These are phyloP conservation scores for Leishmania tropica DNA, from an alignment of 208 protist genomes.

Conservation along the genomic window DNA sequence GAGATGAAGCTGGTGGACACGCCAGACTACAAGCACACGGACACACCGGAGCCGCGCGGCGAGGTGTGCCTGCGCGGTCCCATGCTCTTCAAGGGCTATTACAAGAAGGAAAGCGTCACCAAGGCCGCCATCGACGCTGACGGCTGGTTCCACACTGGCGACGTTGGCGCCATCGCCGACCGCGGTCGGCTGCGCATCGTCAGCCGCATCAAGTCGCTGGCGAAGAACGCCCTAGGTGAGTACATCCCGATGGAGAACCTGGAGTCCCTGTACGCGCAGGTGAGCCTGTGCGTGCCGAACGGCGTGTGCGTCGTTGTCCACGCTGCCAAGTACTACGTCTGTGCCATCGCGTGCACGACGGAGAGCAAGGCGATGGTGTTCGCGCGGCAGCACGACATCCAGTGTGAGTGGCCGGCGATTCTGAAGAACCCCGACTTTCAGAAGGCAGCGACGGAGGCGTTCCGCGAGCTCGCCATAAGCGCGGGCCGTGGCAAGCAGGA, in stretches of 20 bases:
- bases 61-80: neutral
- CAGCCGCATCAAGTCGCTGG: no score
- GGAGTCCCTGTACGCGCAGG: slow-evolving; percentile 65
- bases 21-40: slow-evolving; percentile 83
- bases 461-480: no score
- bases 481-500: no score
- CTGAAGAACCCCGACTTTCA: no score
- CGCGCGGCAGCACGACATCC: slow-evolving; percentile 32
- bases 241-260: slow-evolving; percentile 89
- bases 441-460: no score
- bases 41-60: slow-evolving; percentile 74
- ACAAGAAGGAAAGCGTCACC: slow-evolving; percentile 83
- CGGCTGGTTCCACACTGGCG: slow-evolving; percentile 91
- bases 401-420: no score
- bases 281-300: slow-evolving; percentile 54
- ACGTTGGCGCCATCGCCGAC: slow-evolving; percentile 68
- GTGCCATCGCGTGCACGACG: slow-evolving; percentile 25
- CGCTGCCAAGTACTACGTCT: slow-evolving; percentile 57
- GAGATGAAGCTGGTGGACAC: slow-evolving; percentile 94
- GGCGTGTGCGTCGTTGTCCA: slow-evolving; percentile 76
- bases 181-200: no score
- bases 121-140: slow-evolving; percentile 63
- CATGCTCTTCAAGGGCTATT: slow-evolving; percentile 88
- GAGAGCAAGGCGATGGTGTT: slow-evolving; percentile 7
- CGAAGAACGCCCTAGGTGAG: slow-evolving; percentile 50